Percentiles rank a stretch among this genome's conserved stretches.
Conservation (phyloP, 2,329 filamentous ascomycete genomes). For the Penicillium sp. region DNA sequence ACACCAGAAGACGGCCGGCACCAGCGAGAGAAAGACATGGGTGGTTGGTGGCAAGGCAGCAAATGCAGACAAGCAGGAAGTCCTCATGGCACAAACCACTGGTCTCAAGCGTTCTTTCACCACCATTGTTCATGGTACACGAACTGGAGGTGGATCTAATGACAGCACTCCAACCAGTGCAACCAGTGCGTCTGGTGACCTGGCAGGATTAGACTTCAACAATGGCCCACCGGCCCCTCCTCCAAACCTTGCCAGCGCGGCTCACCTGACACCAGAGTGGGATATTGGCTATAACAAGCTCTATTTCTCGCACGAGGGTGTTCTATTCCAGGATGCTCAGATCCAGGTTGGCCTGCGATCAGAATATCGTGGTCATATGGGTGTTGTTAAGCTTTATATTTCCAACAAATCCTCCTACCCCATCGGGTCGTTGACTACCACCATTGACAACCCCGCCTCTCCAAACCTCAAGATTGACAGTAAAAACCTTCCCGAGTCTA, state of each 20-base stretch:
- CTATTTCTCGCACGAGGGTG: conserved; percentile 75
- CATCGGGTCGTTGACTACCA: conserved; percentile 91
- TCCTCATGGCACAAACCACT: conserved; percentile 75
- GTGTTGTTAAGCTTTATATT: conserved; percentile 93
- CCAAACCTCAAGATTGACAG: conserved; percentile 78
- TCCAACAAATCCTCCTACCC: conserved; percentile 85
- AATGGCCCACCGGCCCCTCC: conserved; percentile 60
- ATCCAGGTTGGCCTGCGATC: conserved; percentile 89
- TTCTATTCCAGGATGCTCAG: conserved; percentile 93
- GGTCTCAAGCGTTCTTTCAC: conserved; percentile 86
- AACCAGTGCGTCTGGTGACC: conserved; percentile 59
- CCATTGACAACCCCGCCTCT: conserved; percentile 69
- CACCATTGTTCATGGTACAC: conserved; percentile 48
- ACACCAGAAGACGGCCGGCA: conserved; percentile 90
- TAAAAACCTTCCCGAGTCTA: conserved; percentile 83
- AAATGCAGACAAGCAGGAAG: conserved; percentile 76
- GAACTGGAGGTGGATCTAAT: conserved; percentile 34
- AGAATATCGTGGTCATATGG: conserved; percentile 93
- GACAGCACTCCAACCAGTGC: conserved; percentile 32
- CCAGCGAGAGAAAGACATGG: conserved; percentile 95
- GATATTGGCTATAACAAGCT: conserved; percentile 84
- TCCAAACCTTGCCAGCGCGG: conserved; percentile 87
- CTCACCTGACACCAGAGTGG: conserved; percentile 93
- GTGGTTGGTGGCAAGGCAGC: conserved; percentile 96
- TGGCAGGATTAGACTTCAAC: conserved; percentile 76